These are phyloP conservation scores for Calonectria pseudoturangicola DNA, from an alignment of 2,329 filamentous ascomycete species.

Conservation along the genomic window DNA sequence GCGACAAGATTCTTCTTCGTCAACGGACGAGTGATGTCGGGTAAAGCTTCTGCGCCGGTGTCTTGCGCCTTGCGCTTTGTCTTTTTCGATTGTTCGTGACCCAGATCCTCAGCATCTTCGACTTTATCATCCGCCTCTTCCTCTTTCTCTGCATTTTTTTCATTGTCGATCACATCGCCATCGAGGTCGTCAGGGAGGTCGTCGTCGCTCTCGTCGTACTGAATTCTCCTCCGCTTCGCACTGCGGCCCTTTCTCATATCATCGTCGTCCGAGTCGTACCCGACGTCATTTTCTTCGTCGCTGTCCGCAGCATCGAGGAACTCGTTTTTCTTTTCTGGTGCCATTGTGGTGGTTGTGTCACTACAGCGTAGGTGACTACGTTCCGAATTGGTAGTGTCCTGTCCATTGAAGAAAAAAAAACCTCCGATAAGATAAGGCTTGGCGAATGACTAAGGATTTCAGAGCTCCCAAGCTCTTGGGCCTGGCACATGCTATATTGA, in stretches of 20 bases:
- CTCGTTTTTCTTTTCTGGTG: constrained; percentile 81
- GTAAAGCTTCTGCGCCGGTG: constrained; percentile 60
- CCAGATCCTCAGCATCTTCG: constrained; percentile 48
- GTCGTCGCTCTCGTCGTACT: constrained; percentile 61
- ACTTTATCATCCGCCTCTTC: constrained; percentile 43
- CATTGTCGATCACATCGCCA: constrained; percentile 58
- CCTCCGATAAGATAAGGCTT: constrained; percentile 11
- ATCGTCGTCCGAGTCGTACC: constrained; percentile 81
- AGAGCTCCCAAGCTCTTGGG: neutral
- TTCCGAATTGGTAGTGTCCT: neutral
- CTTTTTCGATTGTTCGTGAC: constrained; percentile 49
- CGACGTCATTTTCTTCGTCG: constrained; percentile 74
- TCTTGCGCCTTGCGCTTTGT: constrained; percentile 52
- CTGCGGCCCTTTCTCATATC: constrained; percentile 78
- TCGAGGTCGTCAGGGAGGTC: constrained; percentile 62
- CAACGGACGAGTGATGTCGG: constrained; percentile 72
- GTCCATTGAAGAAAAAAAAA: constrained; percentile 1
- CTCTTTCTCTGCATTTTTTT: constrained; percentile 56
- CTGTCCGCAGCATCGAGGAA: constrained; percentile 79
- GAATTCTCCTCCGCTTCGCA: constrained; percentile 79
- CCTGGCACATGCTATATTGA: neutral
- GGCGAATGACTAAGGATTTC: constrained; percentile 10
- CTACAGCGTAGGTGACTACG: too few relatives aligned
- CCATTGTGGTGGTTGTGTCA: constrained; percentile 68
- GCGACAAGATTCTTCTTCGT: constrained; percentile 81